Percentiles rank a stretch among this genome's conserved stretches.
phyloP scores from a whole-genome alignment of 208 protist species.

The Porcisia hertigi region DNA sequence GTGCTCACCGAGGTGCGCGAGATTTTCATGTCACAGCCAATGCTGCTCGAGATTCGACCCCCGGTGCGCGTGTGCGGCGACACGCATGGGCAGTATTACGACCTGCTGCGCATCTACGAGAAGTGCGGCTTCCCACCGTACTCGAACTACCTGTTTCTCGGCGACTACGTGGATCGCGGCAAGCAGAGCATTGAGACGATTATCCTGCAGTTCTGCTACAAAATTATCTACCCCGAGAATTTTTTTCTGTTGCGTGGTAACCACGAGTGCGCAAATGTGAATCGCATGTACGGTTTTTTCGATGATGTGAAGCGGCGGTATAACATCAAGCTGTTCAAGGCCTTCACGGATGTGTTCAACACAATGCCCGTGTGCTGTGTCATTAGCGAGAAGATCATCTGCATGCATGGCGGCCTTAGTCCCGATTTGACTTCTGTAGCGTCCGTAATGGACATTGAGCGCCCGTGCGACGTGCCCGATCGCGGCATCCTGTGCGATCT shows the following conservation, averaged over 20 bases:
- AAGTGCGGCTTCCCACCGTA: constrained; percentile 99
- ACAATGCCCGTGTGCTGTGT: constrained; percentile 98
- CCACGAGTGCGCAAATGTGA: constrained; percentile 98
- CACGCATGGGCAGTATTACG: constrained; percentile 99
- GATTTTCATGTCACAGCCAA: constrained; percentile 90
- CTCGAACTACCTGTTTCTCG: constrained; percentile 99
- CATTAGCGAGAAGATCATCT: constrained; percentile 99
- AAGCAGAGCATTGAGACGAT: constrained; percentile 96
- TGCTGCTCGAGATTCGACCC: constrained; percentile 86
- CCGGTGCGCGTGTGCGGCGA: constrained; percentile 94
- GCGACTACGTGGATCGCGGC: constrained; percentile 99
- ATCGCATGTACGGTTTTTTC: constrained; percentile 99
- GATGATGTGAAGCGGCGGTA: constrained; percentile 96
- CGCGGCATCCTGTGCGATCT: constrained; percentile 99
- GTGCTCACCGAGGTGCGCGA: constrained; percentile 73
- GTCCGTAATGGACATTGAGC: constrained; percentile 93
- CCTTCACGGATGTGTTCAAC: constrained; percentile 99
- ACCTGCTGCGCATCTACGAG: constrained; percentile 98
- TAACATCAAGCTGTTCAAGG: constrained; percentile 98
- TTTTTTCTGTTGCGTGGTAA: constrained; percentile 99
- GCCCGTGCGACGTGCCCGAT: constrained; percentile 99
- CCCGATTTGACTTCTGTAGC: constrained; percentile 96
- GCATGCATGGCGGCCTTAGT: constrained; percentile 98
- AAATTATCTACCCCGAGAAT: constrained; percentile 97
- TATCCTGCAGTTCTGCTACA: constrained; percentile 93